Conservation (phyloP, 2,329 filamentous ascomycete species). For the Samsoniella hepiali region DNA sequence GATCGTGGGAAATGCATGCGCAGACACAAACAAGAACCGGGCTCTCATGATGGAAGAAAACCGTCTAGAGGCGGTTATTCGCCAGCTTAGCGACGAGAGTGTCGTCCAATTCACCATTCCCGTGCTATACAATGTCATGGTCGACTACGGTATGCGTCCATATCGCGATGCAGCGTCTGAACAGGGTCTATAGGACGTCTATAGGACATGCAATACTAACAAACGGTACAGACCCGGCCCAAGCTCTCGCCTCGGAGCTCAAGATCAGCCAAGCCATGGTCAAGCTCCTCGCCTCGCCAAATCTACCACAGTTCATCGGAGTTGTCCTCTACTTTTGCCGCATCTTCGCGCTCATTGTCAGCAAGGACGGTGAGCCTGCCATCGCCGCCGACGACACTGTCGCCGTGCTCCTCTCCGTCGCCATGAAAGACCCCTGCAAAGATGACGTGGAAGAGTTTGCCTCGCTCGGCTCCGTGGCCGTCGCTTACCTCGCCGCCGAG, state of each 20-base stretch:
- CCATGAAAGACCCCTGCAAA: slow-evolving; percentile 37
- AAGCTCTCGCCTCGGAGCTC: slow-evolving; percentile 52
- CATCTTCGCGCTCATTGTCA: slow-evolving; percentile 51
- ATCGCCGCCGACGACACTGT: slow-evolving; percentile 46
- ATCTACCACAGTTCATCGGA: slow-evolving; percentile 38
- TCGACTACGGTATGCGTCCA: slow-evolving; percentile 56
- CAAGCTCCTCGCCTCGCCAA: slow-evolving; percentile 45
- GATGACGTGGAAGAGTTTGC: slow-evolving; percentile 55
- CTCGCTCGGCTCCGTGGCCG: slow-evolving; percentile 48
- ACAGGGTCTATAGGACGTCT: not conserved
- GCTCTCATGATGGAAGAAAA: slow-evolving; percentile 50
- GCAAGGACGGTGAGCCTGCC: slow-evolving; percentile 48
- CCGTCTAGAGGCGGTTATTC: slow-evolving; percentile 46
- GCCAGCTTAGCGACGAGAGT: slow-evolving; percentile 44
- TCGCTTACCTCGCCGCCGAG: slow-evolving; percentile 54
- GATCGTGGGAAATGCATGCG: slow-evolving; percentile 60
- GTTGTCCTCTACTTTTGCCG: slow-evolving; percentile 55
- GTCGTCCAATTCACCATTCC: slow-evolving; percentile 53
- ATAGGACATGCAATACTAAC: not conserved
- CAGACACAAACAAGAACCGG: slow-evolving; percentile 61
- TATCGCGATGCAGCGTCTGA: no score
- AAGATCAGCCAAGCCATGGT: slow-evolving; percentile 49
- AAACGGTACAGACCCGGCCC: slow-evolving; percentile 49
- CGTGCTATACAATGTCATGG: slow-evolving; percentile 60
- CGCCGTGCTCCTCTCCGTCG: slow-evolving; percentile 48